A percentile compares a stretch with the other conserved stretches of the same genome.
phyloP scores from a whole-genome alignment of 2,329 filamentous ascomycete genomes.

The Penicillium sp. region DNA sequence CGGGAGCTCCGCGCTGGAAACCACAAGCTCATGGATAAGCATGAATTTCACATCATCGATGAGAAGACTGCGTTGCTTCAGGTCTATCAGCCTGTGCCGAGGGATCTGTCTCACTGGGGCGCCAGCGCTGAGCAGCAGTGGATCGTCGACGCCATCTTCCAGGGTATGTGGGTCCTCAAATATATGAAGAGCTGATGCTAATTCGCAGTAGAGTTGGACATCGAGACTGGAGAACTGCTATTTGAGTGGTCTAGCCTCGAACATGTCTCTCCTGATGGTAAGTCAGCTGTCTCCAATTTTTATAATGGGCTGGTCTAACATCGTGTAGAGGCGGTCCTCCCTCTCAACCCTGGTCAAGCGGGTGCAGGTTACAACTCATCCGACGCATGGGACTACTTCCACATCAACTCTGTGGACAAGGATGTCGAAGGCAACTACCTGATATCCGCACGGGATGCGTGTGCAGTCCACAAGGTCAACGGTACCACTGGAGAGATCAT shows the following conservation, averaged over 20 bases:
- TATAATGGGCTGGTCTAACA: conserved; percentile 5
- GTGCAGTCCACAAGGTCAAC: conserved; percentile 50
- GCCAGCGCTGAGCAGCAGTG: conserved; percentile 51
- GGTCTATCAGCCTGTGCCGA: conserved; percentile 52
- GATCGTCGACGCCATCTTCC: conserved; percentile 56
- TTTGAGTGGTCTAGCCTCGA: conserved; percentile 61
- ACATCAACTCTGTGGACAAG: conserved; percentile 49
- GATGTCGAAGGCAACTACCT: conserved; percentile 47
- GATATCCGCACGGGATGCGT: conserved; percentile 48
- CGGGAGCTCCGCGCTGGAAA: conserved; percentile 50
- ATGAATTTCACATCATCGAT: conserved; percentile 56
- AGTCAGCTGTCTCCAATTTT: conserved; percentile 12
- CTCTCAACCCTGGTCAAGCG: conserved; percentile 48
- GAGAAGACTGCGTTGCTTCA: conserved; percentile 55
- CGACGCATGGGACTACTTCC: conserved; percentile 52
- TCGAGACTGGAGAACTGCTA: conserved; percentile 54
- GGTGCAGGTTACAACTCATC: conserved; percentile 38
- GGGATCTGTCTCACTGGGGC: conserved; percentile 48
- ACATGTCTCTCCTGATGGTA: conserved; percentile 53
- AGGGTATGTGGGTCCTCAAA: conserved; percentile 42
- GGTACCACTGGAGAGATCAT: conserved; percentile 48
- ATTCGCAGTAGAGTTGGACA: conserved; percentile 40
- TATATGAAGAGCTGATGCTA: neutral
- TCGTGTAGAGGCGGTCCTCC: conserved; percentile 45
- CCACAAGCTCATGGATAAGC: conserved; percentile 53